Evolutionary conservation across 768 basidiomycete species (phyloP), one percentile per base, ranked within the genome.

Genomic region (Mycena leptocephala): DNA sequence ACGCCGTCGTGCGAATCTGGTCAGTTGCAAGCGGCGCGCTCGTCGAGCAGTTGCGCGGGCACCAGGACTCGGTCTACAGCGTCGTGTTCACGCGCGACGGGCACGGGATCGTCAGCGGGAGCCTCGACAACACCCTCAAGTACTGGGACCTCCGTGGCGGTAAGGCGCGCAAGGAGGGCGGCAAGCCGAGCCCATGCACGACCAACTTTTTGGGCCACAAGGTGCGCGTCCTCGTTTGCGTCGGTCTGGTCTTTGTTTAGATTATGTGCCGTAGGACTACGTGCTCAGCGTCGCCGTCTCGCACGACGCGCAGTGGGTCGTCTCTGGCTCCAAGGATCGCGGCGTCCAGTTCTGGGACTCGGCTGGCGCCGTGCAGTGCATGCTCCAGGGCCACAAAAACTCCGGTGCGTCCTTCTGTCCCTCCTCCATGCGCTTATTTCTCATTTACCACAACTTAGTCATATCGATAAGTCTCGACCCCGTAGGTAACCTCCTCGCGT

Each of bases 61-160:
- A 97, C 83, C 89, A 88, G 73, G 95, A 97, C 81, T 94, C 93
- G 68, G 96, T 97, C 43, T 97, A 97, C 84, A 94, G 94, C 68
- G 90, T 97, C 7, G 96, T 95, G 26, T 99, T 99, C 85, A 96
- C 96, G 3, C 97, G 96, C 0, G 97, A 98, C 81, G 97, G 97
- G 22, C 93, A 93, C 82, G 95, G 94, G 11, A 88, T 99, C 78
- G 96, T 99, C 22, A 97, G 95, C 76, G 98, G 97, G 43, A 96
- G 95, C 85, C 86, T 97, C 81, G 96, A 97, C 82, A 95, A 95
- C 88, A 96, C 95, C 59, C 83, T 97, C 77, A 96, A 96, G 83
- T 92, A 94, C 75, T 97, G 96, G 95, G 95, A 97, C 81, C 89
- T 96, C 10, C 92, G 93, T 80, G 93, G 91, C 61, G 92, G 39